These are phyloP conservation scores for Diplodia mutila DNA, from an alignment of 2,329 filamentous ascomycete species.

Conservation along the genomic window DNA sequence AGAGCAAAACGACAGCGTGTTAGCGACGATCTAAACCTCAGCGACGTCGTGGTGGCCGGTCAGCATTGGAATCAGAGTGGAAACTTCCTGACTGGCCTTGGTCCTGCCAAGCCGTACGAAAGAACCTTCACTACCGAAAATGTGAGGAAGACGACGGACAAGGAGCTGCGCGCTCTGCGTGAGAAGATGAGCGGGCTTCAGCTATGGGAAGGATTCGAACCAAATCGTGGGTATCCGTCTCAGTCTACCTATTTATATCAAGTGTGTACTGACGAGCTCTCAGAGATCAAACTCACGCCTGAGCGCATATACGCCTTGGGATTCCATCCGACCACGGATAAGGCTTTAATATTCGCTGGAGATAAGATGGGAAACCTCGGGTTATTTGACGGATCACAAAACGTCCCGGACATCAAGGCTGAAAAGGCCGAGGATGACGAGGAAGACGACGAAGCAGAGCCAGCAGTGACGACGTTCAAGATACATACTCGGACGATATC, in stretches of 20 bases:
- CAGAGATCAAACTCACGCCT: slow-evolving; percentile 88
- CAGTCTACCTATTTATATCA: not conserved
- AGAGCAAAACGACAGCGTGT: slow-evolving; percentile 66
- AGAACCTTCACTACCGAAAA: slow-evolving; percentile 87
- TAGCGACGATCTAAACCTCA: slow-evolving; percentile 71
- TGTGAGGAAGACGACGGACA: slow-evolving; percentile 76
- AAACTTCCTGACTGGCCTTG: slow-evolving; percentile 68
- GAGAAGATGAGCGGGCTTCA: slow-evolving; percentile 76
- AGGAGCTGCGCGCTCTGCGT: slow-evolving; percentile 72
- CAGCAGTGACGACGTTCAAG: slow-evolving; percentile 86
- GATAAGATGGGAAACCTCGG: slow-evolving; percentile 93
- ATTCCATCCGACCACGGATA: slow-evolving; percentile 85
- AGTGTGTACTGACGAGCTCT: not conserved
- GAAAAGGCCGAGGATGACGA: slow-evolving; percentile 71
- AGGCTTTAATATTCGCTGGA: slow-evolving; percentile 87
- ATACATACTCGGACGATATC: slow-evolving; percentile 87
- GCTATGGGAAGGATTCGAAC: slow-evolving; percentile 82
- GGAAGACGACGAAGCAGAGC: slow-evolving; percentile 68
- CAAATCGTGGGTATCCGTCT: slow-evolving; percentile 63
- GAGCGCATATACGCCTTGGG: slow-evolving; percentile 84
- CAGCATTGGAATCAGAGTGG: slow-evolving; percentile 72
- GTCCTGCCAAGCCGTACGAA: slow-evolving; percentile 77
- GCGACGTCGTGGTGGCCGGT: slow-evolving; percentile 78
- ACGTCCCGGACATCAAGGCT: slow-evolving; percentile 53
- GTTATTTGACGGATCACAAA: slow-evolving; percentile 85